Conservation (phyloP, 257 asterid species). For the Solanum bulbocastanum region DNA sequence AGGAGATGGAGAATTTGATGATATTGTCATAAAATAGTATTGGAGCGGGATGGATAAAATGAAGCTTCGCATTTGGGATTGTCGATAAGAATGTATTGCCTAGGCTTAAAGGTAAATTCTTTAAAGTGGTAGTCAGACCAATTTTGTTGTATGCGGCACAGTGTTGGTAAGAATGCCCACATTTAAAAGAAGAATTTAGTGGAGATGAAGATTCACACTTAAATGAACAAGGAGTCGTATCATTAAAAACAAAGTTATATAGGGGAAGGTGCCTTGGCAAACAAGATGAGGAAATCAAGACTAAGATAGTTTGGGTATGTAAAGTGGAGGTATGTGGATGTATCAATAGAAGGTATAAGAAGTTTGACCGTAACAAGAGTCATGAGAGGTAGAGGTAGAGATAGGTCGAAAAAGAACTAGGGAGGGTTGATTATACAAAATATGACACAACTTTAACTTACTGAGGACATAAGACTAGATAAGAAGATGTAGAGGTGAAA, state of each 20-base stretch:
- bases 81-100: not conserved
- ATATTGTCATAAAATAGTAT: not conserved
- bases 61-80: not conserved
- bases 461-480: not conserved
- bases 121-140: not conserved
- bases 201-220: not conserved
- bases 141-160: not conserved
- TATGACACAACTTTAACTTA: too few relatives aligned
- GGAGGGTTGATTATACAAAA: not conserved
- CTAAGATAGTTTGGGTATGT: not conserved
- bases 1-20: not conserved
- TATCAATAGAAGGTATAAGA: not conserved
- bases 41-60: not conserved
- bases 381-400: not conserved
- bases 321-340: not conserved
- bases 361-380: too few relatives aligned
- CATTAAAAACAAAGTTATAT: not conserved
- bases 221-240: not conserved
- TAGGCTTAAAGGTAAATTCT: not conserved
- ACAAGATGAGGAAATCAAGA: not conserved
- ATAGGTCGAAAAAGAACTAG: too few relatives aligned
- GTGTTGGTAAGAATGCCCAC: not conserved
- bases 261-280: not conserved
- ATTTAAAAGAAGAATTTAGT: not conserved
- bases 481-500: not conserved